Evolutionary conservation across 768 basidiomycete species (phyloP).

Genomic region (Mycena filopes): DNA sequence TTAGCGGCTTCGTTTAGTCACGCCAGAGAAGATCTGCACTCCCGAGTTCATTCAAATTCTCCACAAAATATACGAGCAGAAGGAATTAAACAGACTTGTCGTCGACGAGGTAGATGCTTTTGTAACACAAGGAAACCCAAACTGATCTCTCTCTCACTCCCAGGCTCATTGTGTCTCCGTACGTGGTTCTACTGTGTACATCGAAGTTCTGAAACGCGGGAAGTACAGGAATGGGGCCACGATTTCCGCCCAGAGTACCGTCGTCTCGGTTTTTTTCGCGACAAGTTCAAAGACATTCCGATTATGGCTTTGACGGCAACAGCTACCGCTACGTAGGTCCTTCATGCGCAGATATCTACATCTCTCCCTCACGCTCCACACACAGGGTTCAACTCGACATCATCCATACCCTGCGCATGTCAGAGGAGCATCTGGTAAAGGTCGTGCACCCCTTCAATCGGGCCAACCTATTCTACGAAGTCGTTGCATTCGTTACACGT

Average conservation of each 20-base stretch:
- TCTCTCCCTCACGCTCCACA: slow-evolving; percentile 1
- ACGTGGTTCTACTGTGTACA: slow-evolving; percentile 28
- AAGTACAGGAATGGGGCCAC: slow-evolving; percentile 85
- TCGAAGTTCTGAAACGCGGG: neutral
- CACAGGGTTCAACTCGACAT: slow-evolving; percentile 81
- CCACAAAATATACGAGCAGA: slow-evolving; percentile 58
- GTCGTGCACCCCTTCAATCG: slow-evolving; percentile 87
- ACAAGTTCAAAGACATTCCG: slow-evolving; percentile 73
- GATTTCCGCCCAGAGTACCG: slow-evolving; percentile 83
- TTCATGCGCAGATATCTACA: neutral
- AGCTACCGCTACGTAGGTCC: slow-evolving; percentile 72
- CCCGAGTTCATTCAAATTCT: slow-evolving; percentile 65
- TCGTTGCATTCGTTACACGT: slow-evolving; percentile 35
- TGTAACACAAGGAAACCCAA: no score
- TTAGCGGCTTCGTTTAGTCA: slow-evolving; percentile 55
- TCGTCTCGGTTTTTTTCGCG: slow-evolving; percentile 75
- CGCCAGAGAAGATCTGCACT: slow-evolving; percentile 77
- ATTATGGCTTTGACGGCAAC: slow-evolving; percentile 92
- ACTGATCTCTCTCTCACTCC: no score
- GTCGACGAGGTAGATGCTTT: slow-evolving; percentile 87
- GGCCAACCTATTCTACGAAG: slow-evolving; percentile 85
- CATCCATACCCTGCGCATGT: slow-evolving; percentile 71
- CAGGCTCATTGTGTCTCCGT: slow-evolving; percentile 90
- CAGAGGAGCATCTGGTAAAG: slow-evolving; percentile 62
- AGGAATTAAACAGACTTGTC: slow-evolving; percentile 76